A percentile compares a stretch with the other conserved stretches of the same genome.
phyloP scores from a whole-genome alignment of 2,329 filamentous ascomycete species.

The Beauveria brongniartii region DNA sequence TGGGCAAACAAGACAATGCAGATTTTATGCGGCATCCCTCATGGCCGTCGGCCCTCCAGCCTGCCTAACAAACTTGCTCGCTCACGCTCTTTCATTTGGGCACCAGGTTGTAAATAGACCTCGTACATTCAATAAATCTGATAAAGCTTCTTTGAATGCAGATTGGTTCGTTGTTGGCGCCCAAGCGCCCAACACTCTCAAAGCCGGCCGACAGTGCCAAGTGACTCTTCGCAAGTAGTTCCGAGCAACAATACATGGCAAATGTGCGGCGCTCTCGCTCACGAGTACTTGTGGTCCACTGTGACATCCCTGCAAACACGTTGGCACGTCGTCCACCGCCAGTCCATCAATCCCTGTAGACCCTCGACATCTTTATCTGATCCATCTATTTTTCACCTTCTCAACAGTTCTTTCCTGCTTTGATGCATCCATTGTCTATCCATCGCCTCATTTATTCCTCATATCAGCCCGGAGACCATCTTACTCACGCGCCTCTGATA shows the following conservation, averaged over 20 bases:
- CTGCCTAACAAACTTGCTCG: not conserved
- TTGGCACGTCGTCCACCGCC: not conserved
- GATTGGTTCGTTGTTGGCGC: too few species aligned
- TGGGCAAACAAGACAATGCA: not conserved
- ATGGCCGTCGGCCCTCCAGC: not conserved
- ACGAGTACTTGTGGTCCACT: not conserved
- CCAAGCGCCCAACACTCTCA: too few species aligned
- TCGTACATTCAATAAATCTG: too few species aligned
- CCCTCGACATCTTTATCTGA: too few species aligned
- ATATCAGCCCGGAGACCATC: not conserved
- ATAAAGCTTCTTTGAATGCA: too few species aligned
- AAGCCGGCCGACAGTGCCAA: not conserved
- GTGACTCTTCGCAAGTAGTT: not conserved
- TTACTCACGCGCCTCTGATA: slow-evolving; percentile 3
- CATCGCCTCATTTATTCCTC: too few species aligned
- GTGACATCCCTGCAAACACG: not conserved
- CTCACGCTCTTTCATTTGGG: too few species aligned
- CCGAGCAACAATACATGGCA: not conserved
- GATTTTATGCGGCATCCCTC: not conserved
- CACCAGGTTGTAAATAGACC: too few species aligned
- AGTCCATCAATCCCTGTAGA: not conserved
- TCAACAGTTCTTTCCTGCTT: not conserved
- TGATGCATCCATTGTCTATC: too few species aligned
- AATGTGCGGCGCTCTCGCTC: not conserved
- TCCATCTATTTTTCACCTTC: not conserved